phyloP scores from a whole-genome alignment of 345 rosid genomes.

The Lepidium didymum region DNA sequence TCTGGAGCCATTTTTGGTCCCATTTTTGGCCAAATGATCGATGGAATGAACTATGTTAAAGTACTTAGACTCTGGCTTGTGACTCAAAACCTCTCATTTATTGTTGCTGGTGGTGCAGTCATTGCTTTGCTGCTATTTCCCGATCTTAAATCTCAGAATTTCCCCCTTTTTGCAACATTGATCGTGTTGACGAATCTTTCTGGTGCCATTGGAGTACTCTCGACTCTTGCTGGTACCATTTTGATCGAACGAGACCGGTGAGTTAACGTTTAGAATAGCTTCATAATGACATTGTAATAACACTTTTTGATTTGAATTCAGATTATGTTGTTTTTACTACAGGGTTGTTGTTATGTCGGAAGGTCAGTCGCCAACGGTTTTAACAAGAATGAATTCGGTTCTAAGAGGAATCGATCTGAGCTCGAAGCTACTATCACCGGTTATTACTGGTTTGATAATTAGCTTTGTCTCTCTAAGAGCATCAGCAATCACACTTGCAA shows the following conservation, averaged over 20 bases:
- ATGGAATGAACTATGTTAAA: constrained; percentile 47
- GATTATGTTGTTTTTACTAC: neutral
- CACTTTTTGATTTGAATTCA: neutral
- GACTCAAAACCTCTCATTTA: constrained; percentile 65
- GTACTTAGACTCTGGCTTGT: constrained; percentile 69
- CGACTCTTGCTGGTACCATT: constrained; percentile 83
- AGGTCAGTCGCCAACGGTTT: constrained; percentile 40
- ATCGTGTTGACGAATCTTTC: constrained; percentile 49
- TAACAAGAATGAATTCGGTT: constrained; percentile 57
- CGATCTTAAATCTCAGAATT: constrained; percentile 43
- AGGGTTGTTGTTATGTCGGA: constrained; percentile 91
- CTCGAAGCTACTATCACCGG: constrained; percentile 81
- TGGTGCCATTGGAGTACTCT: constrained; percentile 78
- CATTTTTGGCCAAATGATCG: constrained; percentile 56
- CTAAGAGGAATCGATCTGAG: constrained; percentile 66
- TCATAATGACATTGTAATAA: neutral
- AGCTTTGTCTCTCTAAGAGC: constrained; percentile 69
- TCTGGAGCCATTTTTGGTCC: constrained; percentile 71
- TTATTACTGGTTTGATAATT: constrained; percentile 61
- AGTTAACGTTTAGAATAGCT: neutral
- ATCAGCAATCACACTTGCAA: constrained; percentile 57
- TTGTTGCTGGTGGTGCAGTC: constrained; percentile 64
- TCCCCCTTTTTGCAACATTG: constrained; percentile 34
- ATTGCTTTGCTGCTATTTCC: constrained; percentile 40
- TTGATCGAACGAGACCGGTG: constrained; percentile 91